These are phyloP conservation scores for Exophiala mesophila DNA, from an alignment of 2,329 filamentous ascomycete species.

Conservation along the genomic window DNA sequence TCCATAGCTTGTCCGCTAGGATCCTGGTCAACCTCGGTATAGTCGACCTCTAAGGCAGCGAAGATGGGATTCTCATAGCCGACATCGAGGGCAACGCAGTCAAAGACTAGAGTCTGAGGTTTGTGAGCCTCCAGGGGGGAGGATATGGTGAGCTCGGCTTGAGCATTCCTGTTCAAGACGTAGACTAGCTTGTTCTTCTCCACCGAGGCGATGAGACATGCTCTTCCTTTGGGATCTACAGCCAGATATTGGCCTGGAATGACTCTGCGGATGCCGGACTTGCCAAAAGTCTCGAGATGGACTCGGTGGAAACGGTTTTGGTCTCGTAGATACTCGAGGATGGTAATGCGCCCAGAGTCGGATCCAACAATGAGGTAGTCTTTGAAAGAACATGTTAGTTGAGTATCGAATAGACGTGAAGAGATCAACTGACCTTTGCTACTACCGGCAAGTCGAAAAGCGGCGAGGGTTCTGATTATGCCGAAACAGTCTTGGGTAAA, in stretches of 20 bases:
- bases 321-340: conserved; percentile 83
- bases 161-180: conserved; percentile 89
- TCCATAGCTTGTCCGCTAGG: conserved; percentile 75
- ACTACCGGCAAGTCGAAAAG: conserved; percentile 88
- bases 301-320: conserved; percentile 84
- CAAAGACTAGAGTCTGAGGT: conserved; percentile 82
- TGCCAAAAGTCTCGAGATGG: conserved; percentile 96
- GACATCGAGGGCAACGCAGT: conserved; percentile 82
- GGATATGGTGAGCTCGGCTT: conserved; percentile 93
- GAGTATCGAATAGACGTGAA: no score
- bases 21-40: conserved; percentile 86
- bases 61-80: conserved; percentile 98
- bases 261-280: conserved; percentile 88
- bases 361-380: conserved; percentile 95
- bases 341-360: conserved; percentile 90
- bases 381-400: conserved; percentile 37
- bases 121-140: conserved; percentile 96
- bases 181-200: conserved; percentile 99
- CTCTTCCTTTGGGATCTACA: conserved; percentile 90
- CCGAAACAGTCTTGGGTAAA: conserved; percentile 93
- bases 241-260: conserved; percentile 95
- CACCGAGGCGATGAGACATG: conserved; percentile 85
- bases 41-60: conserved; percentile 89
- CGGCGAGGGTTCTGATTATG: conserved; percentile 82
- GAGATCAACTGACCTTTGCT: conserved; percentile 72